A percentile compares a stretch with the other conserved stretches of the same genome.
phyloP scores from a whole-genome alignment of 768 basidiomycete species.

The Gloeostereum incarnatum region DNA sequence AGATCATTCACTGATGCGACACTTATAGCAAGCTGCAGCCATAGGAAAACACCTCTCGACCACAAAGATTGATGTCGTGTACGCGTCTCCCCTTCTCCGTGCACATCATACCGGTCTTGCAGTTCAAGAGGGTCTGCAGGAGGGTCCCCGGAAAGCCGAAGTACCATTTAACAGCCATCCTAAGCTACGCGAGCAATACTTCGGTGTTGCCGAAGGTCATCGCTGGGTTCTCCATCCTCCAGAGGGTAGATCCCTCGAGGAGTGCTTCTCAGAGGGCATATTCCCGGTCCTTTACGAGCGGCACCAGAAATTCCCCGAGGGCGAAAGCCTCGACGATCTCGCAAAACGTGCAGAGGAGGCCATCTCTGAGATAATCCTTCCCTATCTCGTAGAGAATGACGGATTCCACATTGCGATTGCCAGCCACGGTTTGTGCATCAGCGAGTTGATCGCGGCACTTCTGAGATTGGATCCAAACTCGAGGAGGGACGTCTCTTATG shows the following conservation, averaged over 20 bases:
- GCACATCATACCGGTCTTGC: constrained; percentile 53
- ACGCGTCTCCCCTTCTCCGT: constrained; percentile 61
- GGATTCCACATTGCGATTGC: constrained; percentile 56
- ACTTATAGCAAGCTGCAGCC: constrained; percentile 48
- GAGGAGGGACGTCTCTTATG: constrained; percentile 22
- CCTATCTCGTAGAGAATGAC: constrained; percentile 36
- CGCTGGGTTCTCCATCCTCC: constrained; percentile 30
- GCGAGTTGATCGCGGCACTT: constrained; percentile 47
- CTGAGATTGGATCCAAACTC: constrained; percentile 40
- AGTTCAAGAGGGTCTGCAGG: constrained; percentile 37
- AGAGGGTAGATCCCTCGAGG: constrained; percentile 23
- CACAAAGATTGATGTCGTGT: constrained; percentile 43
- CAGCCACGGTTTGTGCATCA: constrained; percentile 70
- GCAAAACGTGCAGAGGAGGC: constrained; percentile 41
- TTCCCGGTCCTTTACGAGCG: constrained; percentile 44
- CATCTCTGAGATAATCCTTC: constrained; percentile 45
- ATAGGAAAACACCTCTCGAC: constrained; percentile 44
- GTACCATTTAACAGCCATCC: constrained; percentile 44
- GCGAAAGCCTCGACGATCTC: constrained; percentile 60
- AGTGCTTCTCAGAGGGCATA: constrained; percentile 36
- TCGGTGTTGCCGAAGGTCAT: constrained; percentile 63
- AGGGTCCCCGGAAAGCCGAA: no score
- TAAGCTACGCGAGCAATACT: constrained; percentile 61
- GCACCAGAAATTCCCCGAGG: constrained; percentile 51
- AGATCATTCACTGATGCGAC: not conserved